These are phyloP conservation scores for Myrica gale DNA, from an alignment of 306 rosid species.

Conservation along the genomic window DNA sequence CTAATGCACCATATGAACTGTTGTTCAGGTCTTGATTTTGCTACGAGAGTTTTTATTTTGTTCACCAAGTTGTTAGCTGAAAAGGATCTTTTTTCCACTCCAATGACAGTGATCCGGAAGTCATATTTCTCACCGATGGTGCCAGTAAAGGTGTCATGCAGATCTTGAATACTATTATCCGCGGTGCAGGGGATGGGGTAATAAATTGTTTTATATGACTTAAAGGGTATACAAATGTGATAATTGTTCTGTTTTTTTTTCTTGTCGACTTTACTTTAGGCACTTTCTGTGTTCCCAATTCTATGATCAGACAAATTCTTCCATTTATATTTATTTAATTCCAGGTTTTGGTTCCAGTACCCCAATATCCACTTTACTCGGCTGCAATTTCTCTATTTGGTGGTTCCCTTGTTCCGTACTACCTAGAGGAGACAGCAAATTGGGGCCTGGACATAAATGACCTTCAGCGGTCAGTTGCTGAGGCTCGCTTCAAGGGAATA, in stretches of 20 bases:
- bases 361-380: constrained; percentile 97
- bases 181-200: constrained; percentile 92
- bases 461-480: constrained; percentile 63
- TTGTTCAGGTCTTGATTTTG: not conserved
- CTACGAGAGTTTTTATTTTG: constrained; percentile 17
- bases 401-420: constrained; percentile 94
- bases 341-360: constrained; percentile 98
- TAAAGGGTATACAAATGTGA: not conserved
- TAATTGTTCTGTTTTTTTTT: not conserved
- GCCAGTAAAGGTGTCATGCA: constrained; percentile 99
- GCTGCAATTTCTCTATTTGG: constrained; percentile 86
- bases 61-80: constrained; percentile 31
- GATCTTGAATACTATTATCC: constrained; percentile 79
- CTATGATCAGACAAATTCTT: constrained; percentile 9
- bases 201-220: constrained; percentile 3
- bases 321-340: constrained; percentile 20
- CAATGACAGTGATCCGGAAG: constrained; percentile 81
- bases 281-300: constrained; percentile 3
- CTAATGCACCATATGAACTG: constrained; percentile 6
- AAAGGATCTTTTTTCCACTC: constrained; percentile 31
- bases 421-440: constrained; percentile 95
- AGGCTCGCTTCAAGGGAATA: constrained; percentile 83
- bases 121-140: constrained; percentile 94
- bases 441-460: constrained; percentile 91
- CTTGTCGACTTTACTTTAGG: constrained; percentile 10